Base-by-base conservation (phyloP, 768 basidiomycete genomes). In the Astraeus odoratus region DNA sequence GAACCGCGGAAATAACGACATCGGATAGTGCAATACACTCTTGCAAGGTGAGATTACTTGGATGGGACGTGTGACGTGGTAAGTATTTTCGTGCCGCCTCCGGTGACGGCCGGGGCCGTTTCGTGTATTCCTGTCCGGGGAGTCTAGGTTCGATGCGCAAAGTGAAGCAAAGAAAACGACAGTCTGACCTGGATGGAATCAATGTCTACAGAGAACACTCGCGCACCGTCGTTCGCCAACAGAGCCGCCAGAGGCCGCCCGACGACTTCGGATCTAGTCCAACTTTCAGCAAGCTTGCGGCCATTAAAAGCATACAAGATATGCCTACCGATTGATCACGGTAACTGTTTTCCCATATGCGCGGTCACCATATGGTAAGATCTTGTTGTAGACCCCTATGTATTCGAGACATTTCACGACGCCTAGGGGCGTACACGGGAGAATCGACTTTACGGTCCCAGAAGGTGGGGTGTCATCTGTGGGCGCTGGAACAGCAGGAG, bases 341-440 rank as follows among this genome's bases (percentile, higher is more conserved):
- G 93, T 91, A 51, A 99, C 71, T 4, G 84, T 94, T 63, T 83
- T 90, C 7, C 93, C 93, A 57, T 91, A 93, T 7, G 93, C 94
- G 25, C 94, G 78, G 64, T 97, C 93, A 26, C 96, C 96, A 61
- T 96, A 97, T 1, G 86, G 81, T 13, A 98, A 75, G 53, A 97
- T 76, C 52, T 67, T 83, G 69, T 97, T 97, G 72, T 99, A 98
- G 12, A 98, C 91, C 8, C 92, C 86, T 33, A 85, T 73, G 59
- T 83, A 76, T 61, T 99, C 96, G 19, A 99, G 73, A 49, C 82
- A 88, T 67, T 99, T 99, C 52, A 99, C 94, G 57, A 97, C 86
- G 3, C 92, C 96, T 9, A 99, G 77, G 0, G 96, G 94, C 4
- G 96, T 99, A 65, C 96, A 99, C 0, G 96, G 96, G 27, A 99